phyloP scores from a whole-genome alignment of 176 grass and related monocot species.

The Eragrostis curvula region DNA sequence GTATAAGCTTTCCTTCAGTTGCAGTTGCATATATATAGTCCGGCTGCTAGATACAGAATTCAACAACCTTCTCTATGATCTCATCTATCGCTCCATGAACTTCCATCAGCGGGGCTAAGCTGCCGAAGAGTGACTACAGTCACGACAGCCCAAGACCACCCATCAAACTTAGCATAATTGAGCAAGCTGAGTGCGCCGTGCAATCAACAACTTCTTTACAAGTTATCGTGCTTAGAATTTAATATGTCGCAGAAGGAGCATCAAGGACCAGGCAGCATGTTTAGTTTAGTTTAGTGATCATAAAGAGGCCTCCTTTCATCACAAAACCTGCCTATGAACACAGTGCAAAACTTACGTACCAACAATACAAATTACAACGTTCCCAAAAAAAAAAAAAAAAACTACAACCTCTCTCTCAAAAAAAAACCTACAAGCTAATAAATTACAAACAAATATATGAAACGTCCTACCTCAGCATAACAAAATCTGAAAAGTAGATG shows the following conservation, averaged over 20 bases:
- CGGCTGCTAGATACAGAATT: no score
- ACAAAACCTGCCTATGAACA: slow-evolving; percentile 43
- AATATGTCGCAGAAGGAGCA: neutral
- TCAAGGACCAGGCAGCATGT: neutral
- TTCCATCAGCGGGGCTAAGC: slow-evolving; percentile 4
- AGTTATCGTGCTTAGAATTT: neutral
- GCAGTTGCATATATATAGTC: no score
- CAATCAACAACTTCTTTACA: neutral
- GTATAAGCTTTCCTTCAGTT: no score
- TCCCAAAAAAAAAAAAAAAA: neutral
- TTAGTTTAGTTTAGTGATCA: slow-evolving; percentile 9
- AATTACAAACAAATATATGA: slow-evolving; percentile 11
- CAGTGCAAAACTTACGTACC: slow-evolving; percentile 25
- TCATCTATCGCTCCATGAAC: neutral
- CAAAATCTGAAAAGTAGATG: slow-evolving; percentile 1
- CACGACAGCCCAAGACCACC: slow-evolving; percentile 27
- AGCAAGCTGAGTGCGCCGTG: neutral
- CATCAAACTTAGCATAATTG: slow-evolving; percentile 39
- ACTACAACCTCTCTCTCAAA: slow-evolving; percentile 6
- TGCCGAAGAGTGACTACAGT: slow-evolving; percentile 18
- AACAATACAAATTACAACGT: slow-evolving; percentile 37
- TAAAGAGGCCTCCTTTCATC: slow-evolving; percentile 4
- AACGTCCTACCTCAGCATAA: slow-evolving; percentile 22
- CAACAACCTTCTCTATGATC: neutral
- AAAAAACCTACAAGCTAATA: slow-evolving; percentile 35